phyloP scores from a whole-genome alignment of 345 rosid species.

The Euphorbia tirucalli region DNA sequence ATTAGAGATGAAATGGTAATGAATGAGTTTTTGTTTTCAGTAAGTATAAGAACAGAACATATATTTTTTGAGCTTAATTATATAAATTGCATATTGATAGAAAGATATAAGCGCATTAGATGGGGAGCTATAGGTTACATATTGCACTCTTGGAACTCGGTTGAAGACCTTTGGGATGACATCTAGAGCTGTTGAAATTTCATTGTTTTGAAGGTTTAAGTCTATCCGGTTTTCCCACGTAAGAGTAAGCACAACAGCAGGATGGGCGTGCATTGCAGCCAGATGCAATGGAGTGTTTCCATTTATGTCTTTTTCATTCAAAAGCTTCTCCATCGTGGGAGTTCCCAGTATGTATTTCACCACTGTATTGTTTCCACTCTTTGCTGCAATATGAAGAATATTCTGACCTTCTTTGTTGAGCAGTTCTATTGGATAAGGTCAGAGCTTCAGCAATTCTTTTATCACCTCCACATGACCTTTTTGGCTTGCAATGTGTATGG shows the following conservation, averaged over 20 bases:
- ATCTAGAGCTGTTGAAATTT: conserved; percentile 23
- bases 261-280: conserved; percentile 17
- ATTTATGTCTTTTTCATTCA: conserved; percentile 16
- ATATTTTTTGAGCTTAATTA: too few species aligned
- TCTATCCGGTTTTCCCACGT: conserved; percentile 3
- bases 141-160: not conserved
- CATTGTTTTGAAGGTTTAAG: conserved; percentile 8
- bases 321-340: conserved; percentile 5
- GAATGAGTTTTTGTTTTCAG: too few species aligned
- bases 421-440: not conserved
- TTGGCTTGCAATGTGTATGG: conserved; percentile 10
- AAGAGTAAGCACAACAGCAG: conserved; percentile 13
- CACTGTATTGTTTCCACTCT: conserved; percentile 10
- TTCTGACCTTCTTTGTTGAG: conserved; percentile 19
- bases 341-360: conserved; percentile 9
- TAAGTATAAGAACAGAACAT: not conserved
- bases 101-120: not conserved
- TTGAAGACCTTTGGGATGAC: not conserved
- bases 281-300: conserved; percentile 35
- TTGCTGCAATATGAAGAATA: conserved; percentile 30
- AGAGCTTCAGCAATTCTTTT: not conserved
- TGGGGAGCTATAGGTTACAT: not conserved
- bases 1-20: too few species aligned
- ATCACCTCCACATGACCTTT: conserved; percentile 3
- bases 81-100: not conserved